A percentile compares a stretch with the other conserved stretches of the same genome.
Evolutionary conservation across 1,139 yeast genomes (phyloP).

Genomic region (Candida dubliniensis): DNA sequence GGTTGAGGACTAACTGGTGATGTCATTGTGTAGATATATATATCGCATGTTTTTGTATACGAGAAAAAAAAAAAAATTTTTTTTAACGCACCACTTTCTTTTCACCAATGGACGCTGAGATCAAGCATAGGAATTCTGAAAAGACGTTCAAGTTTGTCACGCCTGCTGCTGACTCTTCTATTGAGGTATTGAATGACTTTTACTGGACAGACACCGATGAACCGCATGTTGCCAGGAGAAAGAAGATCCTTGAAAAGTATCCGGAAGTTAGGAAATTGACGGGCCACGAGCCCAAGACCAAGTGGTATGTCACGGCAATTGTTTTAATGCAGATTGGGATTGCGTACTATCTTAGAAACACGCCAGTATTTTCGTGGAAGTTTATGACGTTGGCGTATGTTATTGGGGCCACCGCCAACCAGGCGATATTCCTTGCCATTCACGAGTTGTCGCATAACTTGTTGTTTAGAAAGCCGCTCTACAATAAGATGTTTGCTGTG

Average conservation of each 20-base stretch:
- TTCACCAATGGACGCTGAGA: constrained; percentile 17
- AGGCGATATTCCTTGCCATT: constrained; percentile 80
- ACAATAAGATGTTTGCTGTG: constrained; percentile 76
- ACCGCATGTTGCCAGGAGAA: constrained; percentile 77
- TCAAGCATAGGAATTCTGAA: constrained; percentile 37
- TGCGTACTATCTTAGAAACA: constrained; percentile 61
- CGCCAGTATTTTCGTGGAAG: constrained; percentile 52
- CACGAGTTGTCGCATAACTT: constrained; percentile 87
- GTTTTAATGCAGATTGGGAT: constrained; percentile 61
- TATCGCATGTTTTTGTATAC: no score
- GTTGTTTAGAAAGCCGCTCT: constrained; percentile 75
- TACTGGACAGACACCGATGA: constrained; percentile 84
- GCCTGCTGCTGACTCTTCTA: constrained; percentile 46
- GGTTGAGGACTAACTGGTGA: constrained; percentile 8
- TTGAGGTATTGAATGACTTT: constrained; percentile 55
- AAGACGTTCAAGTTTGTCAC: constrained; percentile 38
- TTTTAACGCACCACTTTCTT: background rate
- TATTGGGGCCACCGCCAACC: constrained; percentile 84
- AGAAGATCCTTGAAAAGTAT: constrained; percentile 66
- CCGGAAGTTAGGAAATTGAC: constrained; percentile 80
- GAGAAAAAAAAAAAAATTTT: no score
- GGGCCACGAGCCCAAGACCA: constrained; percentile 85
- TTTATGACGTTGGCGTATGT: constrained; percentile 68
- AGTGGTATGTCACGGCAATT: constrained; percentile 67
- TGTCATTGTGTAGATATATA: no score